phyloP scores from a whole-genome alignment of 2,329 filamentous ascomycete species.

The Chaetomiaceae sp. region DNA sequence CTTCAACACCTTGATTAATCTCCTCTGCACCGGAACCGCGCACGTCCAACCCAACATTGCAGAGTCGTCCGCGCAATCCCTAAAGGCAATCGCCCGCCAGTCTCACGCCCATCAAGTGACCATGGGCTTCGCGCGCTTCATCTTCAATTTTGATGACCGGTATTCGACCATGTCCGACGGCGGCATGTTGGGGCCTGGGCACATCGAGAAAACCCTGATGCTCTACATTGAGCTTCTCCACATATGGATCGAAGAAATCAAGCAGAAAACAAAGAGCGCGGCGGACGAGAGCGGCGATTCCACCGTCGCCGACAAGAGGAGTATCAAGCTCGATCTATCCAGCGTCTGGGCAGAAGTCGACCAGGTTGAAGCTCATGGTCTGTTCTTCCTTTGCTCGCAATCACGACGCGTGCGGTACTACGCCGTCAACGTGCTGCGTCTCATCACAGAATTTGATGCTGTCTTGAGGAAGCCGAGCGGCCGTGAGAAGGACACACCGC shows the following conservation, averaged over 20 bases:
- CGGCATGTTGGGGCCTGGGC: slow-evolving; percentile 86
- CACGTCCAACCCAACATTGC: slow-evolving; percentile 93
- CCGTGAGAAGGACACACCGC: slow-evolving; percentile 57
- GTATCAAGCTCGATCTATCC: slow-evolving; percentile 76
- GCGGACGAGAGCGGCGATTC: slow-evolving; percentile 61
- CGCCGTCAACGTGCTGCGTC: slow-evolving; percentile 83
- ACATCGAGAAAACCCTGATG: slow-evolving; percentile 89
- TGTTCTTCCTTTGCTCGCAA: slow-evolving; percentile 97
- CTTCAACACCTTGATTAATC: slow-evolving; percentile 88
- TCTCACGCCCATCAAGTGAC: slow-evolving; percentile 92
- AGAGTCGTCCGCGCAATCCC: slow-evolving; percentile 80
- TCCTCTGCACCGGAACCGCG: slow-evolving; percentile 92
- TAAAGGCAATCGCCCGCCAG: slow-evolving; percentile 93
- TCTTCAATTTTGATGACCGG: slow-evolving; percentile 96
- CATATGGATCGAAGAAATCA: slow-evolving; percentile 98
- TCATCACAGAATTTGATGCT: slow-evolving; percentile 90
- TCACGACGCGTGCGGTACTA: slow-evolving; percentile 84
- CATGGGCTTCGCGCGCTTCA: slow-evolving; percentile 93
- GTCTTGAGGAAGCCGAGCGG: slow-evolving; percentile 67
- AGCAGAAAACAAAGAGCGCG: slow-evolving; percentile 73
- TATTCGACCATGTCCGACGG: slow-evolving; percentile 98
- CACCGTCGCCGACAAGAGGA: slow-evolving; percentile 61
- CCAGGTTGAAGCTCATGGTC: slow-evolving; percentile 89
- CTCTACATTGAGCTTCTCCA: slow-evolving; percentile 90
- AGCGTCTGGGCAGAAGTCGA: slow-evolving; percentile 91